A percentile compares a stretch with the other conserved stretches of the same genome.
Evolutionary conservation across 2,329 filamentous ascomycete species (phyloP).

Genomic region (Penicillium capsulatum): DNA sequence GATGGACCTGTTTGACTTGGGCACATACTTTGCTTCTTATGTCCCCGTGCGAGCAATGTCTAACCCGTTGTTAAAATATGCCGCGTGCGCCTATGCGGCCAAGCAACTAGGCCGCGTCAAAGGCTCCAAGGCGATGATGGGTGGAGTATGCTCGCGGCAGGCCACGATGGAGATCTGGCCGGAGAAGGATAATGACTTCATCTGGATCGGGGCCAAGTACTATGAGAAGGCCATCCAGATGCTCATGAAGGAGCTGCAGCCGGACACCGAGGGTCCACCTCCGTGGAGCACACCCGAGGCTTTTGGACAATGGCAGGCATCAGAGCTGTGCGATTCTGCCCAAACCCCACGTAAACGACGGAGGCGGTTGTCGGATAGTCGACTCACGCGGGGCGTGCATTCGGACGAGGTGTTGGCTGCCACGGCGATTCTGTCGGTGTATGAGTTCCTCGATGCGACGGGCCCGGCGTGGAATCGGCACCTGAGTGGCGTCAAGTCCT

Average conservation of each 20-base stretch:
- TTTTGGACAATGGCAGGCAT: slow-evolving; percentile 36
- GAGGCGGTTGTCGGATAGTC: slow-evolving; percentile 43
- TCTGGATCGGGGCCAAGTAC: slow-evolving; percentile 59
- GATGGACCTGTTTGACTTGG: slow-evolving; percentile 48
- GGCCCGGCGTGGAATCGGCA: slow-evolving; percentile 61
- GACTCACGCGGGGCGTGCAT: slow-evolving; percentile 36
- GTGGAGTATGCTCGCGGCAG: slow-evolving; percentile 45
- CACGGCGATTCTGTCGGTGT: slow-evolving; percentile 63
- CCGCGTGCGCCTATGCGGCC: slow-evolving; percentile 58
- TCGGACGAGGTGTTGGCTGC: slow-evolving; percentile 61
- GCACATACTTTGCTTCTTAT: slow-evolving; percentile 57
- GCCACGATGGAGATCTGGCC: slow-evolving; percentile 54
- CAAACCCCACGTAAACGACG: slow-evolving; percentile 45
- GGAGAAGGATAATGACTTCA: slow-evolving; percentile 52
- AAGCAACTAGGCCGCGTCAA: slow-evolving; percentile 57
- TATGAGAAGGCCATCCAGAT: slow-evolving; percentile 61
- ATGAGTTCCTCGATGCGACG: slow-evolving; percentile 64
- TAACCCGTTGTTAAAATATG: slow-evolving; percentile 48
- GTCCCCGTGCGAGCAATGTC: slow-evolving; percentile 56
- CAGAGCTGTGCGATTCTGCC: slow-evolving; percentile 30
- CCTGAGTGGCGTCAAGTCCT: slow-evolving; percentile 60
- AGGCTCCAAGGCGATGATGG: slow-evolving; percentile 49
- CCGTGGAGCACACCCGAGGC: slow-evolving; percentile 34
- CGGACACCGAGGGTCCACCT: slow-evolving; percentile 32
- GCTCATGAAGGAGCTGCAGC: slow-evolving; percentile 45